Conservation (phyloP, 129 eudicot species). For the Escallonia rubra region DNA sequence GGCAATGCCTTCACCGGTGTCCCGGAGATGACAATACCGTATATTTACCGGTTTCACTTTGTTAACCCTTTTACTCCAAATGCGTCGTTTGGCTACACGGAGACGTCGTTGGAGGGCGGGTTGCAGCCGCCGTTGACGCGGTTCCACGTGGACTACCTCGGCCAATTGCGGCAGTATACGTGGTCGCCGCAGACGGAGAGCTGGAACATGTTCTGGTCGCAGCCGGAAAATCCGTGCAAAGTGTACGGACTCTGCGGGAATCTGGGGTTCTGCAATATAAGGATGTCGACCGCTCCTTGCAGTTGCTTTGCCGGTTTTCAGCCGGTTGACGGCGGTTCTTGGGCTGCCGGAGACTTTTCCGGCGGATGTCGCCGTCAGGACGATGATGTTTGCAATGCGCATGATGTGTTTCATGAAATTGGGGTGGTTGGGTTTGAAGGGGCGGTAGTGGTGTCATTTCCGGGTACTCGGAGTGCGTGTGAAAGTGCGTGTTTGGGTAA, state of each 20-base stretch:
- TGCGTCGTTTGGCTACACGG: constrained; percentile 80
- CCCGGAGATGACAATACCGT: constrained; percentile 80
- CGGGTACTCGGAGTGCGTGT: constrained; percentile 43
- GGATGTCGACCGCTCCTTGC: constrained; percentile 34
- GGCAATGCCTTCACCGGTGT: constrained; percentile 61
- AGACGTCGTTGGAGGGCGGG: constrained; percentile 33
- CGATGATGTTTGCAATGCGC: constrained; percentile 19
- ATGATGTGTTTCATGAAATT: constrained; percentile 50
- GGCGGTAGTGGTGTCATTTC: constrained; percentile 22
- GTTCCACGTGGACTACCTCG: constrained; percentile 46
- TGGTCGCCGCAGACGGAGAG: constrained; percentile 69
- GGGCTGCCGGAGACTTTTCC: constrained; percentile 62
- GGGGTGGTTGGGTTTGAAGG: constrained; percentile 57
- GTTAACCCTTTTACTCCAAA: constrained; percentile 49
- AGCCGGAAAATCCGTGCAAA: constrained; percentile 59
- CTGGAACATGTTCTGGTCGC: constrained; percentile 87
- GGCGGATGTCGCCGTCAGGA: constrained; percentile 55
- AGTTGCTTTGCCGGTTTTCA: constrained; percentile 52
- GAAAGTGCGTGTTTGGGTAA: constrained; percentile 55
- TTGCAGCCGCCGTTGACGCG: constrained; percentile 57
- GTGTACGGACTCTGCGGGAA: constrained; percentile 73
- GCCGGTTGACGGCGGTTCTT: constrained; percentile 40
- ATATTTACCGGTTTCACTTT: constrained; percentile 64
- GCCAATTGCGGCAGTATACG: constrained; percentile 64
- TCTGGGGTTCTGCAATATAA: constrained; percentile 49